Base-by-base conservation (phyloP, 1,284 basidiomycete genomes). In the Pascua sp. region DNA sequence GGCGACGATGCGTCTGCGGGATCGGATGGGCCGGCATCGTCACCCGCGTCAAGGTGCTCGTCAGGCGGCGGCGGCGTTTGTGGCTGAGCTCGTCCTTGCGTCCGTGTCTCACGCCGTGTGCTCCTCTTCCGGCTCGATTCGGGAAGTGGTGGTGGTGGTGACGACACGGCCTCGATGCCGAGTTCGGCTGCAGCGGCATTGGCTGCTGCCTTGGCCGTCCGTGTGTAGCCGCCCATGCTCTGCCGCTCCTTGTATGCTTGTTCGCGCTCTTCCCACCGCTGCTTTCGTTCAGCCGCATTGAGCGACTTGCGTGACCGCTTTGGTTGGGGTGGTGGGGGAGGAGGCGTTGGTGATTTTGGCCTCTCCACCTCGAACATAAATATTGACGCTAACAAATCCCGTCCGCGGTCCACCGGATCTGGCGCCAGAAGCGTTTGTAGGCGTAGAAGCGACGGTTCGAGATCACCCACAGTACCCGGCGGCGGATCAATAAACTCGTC, bases 291-390 rank as follows among this genome's bases (percentile, higher is more conserved):
- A 17, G 63, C 67, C 2, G 47, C 49, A 1, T 61, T 45, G 39
- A 68, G 62, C 3, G 64, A 54, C 58, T 79, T 80, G 15, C 73
- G 69, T 24, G 62, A 9, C 24, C 38, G 63, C 16, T 79, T 77
- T 4, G 78, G 78, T 24, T 68, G 71, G 8, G 72, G 72, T 39
- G 76, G 72, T 1, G 79, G 72, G 0, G 80, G 80, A 0, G 80
- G 78, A 0, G 81, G 81, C 0, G 81, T 81, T 0, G 79, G 80
- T 1, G 85, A 84, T 66, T 86, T 89, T 18, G 81, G 72, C 53
- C 79, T 80, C 7, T 83, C 84, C 17, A 89, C 71, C 61, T 88
- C 86, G 64, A 82, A 88, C 53, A 77, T 78, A 68, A 92, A 85
- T 15, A 93, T 76, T 0, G 85, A 85, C 0, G 79, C 77, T n/a